phyloP scores from a whole-genome alignment of 139 green algal genomes.

The Haematococcus lacustris region DNA sequence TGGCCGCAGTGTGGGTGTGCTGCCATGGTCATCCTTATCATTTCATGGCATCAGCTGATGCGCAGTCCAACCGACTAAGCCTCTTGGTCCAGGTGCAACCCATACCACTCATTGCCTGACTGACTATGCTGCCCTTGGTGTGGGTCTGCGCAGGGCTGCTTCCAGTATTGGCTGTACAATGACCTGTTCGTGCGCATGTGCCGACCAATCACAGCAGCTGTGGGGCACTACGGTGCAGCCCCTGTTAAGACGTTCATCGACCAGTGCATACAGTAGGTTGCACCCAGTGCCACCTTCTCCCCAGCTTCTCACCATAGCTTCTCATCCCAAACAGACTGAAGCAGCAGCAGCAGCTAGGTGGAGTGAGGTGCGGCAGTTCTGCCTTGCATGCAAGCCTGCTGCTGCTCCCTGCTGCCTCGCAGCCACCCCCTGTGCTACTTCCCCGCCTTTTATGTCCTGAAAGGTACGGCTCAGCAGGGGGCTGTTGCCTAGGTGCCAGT shows the following conservation, averaged over 20 bases:
- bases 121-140: too few species aligned
- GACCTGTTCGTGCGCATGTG: slow-evolving; percentile 70
- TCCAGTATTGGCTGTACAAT: slow-evolving; percentile 87
- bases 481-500: too few species aligned
- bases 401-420: slow-evolving; percentile 9
- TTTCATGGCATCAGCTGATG: too few species aligned
- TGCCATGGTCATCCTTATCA: too few species aligned
- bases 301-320: too few species aligned
- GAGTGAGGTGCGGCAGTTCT: not conserved
- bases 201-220: slow-evolving; percentile 45
- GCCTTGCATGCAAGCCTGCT: not conserved
- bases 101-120: too few species aligned
- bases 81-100: too few species aligned
- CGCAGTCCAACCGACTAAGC: too few species aligned
- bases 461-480: too few species aligned
- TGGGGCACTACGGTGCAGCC: slow-evolving; percentile 62
- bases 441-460: slow-evolving; percentile 74
- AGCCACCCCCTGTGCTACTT: slow-evolving; percentile 86
- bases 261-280: slow-evolving; percentile 67
- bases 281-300: not conserved
- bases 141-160: slow-evolving; percentile 47
- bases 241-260: slow-evolving; percentile 82
- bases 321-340: not conserved
- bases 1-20: too few species aligned
- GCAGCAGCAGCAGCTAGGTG: not conserved